Percentiles rank a stretch among this genome's conserved stretches.
Conservation (phyloP, 148 eudicot species). For the Gaultheria prostrata region DNA sequence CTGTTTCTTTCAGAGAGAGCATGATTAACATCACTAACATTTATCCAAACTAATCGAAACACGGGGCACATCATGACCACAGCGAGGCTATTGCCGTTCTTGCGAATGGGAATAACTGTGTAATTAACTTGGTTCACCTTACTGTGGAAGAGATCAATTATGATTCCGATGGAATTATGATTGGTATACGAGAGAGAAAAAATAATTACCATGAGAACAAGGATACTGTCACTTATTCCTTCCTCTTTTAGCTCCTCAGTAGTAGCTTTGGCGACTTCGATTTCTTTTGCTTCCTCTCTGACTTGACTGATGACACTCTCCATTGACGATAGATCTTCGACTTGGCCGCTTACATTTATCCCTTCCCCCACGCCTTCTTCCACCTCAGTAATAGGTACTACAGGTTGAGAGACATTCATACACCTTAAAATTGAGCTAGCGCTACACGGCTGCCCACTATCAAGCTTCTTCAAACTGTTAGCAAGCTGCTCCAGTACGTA, state of each 20-base stretch:
- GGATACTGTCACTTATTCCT: conserved; percentile 65
- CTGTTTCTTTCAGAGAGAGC: not conserved
- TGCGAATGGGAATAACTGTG: not conserved
- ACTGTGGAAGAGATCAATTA: not conserved
- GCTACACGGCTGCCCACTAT: conserved; percentile 53
- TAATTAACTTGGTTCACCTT: not conserved
- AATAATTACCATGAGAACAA: conserved; percentile 56
- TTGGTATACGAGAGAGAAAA: not conserved
- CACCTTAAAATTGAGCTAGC: conserved; percentile 69
- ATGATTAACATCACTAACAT: not conserved
- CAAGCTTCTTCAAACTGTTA: conserved; percentile 43
- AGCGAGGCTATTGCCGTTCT: not conserved
- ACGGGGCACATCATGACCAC: not conserved
- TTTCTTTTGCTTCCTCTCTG: conserved; percentile 70
- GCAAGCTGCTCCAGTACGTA: conserved; percentile 78
- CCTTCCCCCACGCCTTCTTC: conserved; percentile 21
- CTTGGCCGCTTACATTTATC: conserved; percentile 23
- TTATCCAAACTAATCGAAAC: not conserved
- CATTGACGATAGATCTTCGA: conserved; percentile 45
- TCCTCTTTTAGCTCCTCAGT: conserved; percentile 68
- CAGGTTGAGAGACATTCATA: conserved; percentile 41
- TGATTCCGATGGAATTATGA: not conserved
- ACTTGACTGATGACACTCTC: conserved; percentile 57
- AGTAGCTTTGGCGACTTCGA: conserved; percentile 66
- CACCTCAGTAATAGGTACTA: conserved; percentile 15